These are phyloP conservation scores for Phytopythium delawarense DNA, from an alignment of 352 stramenopile genomes.

Conservation along the genomic window DNA sequence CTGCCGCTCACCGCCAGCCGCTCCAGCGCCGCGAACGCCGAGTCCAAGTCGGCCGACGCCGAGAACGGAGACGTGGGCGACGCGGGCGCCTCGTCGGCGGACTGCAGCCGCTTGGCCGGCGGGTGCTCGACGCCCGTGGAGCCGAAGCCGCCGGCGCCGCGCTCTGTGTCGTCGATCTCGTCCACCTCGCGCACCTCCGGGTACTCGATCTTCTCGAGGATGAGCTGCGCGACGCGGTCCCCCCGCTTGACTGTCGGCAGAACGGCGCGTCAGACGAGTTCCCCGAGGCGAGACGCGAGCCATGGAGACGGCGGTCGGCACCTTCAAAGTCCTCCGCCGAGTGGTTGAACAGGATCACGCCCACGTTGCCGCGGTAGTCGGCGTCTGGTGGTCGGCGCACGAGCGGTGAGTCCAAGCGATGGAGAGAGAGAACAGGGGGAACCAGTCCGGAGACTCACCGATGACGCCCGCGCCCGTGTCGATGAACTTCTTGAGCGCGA, in stretches of 20 bases:
- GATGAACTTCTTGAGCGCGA: constrained; percentile 98
- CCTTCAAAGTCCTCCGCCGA: constrained; percentile 89
- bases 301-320: constrained; percentile 3
- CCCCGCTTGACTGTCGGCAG: constrained; percentile 77
- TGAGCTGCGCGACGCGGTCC: constrained; percentile 97
- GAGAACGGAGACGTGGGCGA: neutral
- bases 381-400: constrained; percentile 55
- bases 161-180: constrained; percentile 93
- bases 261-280: neutral
- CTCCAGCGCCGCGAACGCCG: constrained; percentile 40
- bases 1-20: constrained; percentile 40
- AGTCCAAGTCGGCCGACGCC: constrained; percentile 12
- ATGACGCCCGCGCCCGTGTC: constrained; percentile 98
- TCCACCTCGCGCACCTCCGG: constrained; percentile 89
- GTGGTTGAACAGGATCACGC: constrained; percentile 99
- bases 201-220: constrained; percentile 95
- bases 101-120: constrained; percentile 42
- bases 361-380: constrained; percentile 97
- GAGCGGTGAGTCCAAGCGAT: neutral
- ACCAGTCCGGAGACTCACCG: constrained; percentile 22
- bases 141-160: constrained; percentile 95
- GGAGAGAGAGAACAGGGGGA: neutral
- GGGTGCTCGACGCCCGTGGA: constrained; percentile 87
- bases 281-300: neutral
- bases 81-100: constrained; percentile 6